Base-by-base conservation (phyloP, 2,329 filamentous ascomycete species). In the Trichoderma endophyticum region DNA sequence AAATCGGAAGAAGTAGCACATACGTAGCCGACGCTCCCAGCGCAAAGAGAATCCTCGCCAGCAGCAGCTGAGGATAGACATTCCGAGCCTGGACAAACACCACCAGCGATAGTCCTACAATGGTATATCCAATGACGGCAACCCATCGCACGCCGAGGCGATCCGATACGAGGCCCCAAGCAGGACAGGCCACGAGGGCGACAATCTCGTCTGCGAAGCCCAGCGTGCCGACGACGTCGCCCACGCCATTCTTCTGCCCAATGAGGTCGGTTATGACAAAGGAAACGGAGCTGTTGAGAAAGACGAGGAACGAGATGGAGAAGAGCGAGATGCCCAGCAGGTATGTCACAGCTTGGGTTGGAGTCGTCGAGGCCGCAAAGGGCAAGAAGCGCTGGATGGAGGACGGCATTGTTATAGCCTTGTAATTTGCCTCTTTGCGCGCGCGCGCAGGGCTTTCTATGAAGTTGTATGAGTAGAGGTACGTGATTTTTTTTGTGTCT, bases 271-370 rank as follows among this genome's bases (percentile, higher is more conserved):
- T 95, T 73, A 97, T 90, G 72, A 96, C 92, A 82, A 96, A 97
- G 70, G 92, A 94, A 73, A 96, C 86, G 79, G 90, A 91, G 83
- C 90, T 92, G 84, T 96, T 96, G 74, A 97, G 88, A 83, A 97
- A 97, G 77, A 97, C 93, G 75, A 97, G 91, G 83, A 96, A 96
- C 70, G 92, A 92, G 78, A 97, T 96, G 81, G 91, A 93, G 85
- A 95, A 95, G 76, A 97, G 89, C 73, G 92, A 93, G 78, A 96
- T 92, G 79, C 91, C 91, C 75, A 94, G 86, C 43, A 97, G 89
- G 81, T 97, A 97, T 34, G 93, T 92, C 71, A 87, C 80, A n/a
- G 88, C 90, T 78, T 92, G 89, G 24, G 88, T 79, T 5, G 85
- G 82, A 14, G 89, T 90, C n/a, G 88, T 89, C 59, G 86, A 85